These are phyloP conservation scores for Calycina herbarum DNA, from an alignment of 2,329 filamentous ascomycete genomes.

Conservation along the genomic window DNA sequence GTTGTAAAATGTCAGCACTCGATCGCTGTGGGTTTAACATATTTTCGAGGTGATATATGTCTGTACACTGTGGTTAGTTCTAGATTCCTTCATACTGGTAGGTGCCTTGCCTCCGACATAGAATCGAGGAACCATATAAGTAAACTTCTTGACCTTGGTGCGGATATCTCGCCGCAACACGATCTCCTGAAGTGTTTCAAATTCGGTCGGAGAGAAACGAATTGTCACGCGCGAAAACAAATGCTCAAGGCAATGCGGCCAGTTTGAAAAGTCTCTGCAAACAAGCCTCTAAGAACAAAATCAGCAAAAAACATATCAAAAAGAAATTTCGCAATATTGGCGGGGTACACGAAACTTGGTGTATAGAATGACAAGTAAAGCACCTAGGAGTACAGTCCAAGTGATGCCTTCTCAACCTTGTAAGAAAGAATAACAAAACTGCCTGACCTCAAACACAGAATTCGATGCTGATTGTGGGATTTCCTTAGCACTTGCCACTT, in stretches of 20 bases:
- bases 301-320: slow-evolving; percentile 6
- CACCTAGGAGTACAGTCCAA: background rate
- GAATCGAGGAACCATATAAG: slow-evolving; percentile 60
- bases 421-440: background rate
- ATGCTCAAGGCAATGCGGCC: slow-evolving; percentile 7
- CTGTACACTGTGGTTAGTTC: slow-evolving; percentile 1
- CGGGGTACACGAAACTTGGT: background rate
- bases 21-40: slow-evolving; percentile 1
- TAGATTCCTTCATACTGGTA: background rate
- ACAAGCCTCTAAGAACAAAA: slow-evolving; percentile 10
- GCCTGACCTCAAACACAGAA: background rate
- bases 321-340: background rate
- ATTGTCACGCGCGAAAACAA: slow-evolving; percentile 39
- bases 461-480: too few relatives aligned
- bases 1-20: background rate
- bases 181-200: slow-evolving; percentile 50
- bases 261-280: slow-evolving; percentile 9
- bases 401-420: background rate
- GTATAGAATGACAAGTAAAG: background rate
- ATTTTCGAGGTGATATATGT: background rate
- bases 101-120: slow-evolving; percentile 50
- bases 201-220: slow-evolving; percentile 45
- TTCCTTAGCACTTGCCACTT: background rate
- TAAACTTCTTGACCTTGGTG: slow-evolving; percentile 57
- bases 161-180: slow-evolving; percentile 50